Evolutionary conservation across 2,329 filamentous ascomycete genomes (phyloP).

Genomic region (Xylariaceae sp.): DNA sequence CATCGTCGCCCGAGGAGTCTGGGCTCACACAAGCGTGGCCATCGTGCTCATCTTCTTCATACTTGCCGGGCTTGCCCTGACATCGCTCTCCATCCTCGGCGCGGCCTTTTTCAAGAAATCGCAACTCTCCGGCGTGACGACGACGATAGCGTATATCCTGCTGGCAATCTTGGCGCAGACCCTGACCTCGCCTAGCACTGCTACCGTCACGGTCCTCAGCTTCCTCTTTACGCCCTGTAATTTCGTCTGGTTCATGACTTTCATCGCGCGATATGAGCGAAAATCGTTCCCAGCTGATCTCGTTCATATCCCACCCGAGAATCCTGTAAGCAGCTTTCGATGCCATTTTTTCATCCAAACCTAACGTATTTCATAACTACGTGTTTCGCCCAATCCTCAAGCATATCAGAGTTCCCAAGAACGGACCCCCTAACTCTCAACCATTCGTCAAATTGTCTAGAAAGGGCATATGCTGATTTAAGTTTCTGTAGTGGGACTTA

Average conservation of each 20-base stretch:
- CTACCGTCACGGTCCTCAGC: conserved; percentile 68
- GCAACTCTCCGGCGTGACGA: conserved; percentile 82
- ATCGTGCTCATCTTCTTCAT: conserved; percentile 77
- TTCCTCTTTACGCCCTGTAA: conserved; percentile 85
- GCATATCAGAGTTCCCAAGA: no score
- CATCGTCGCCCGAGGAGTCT: conserved; percentile 66
- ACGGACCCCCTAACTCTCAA: no score
- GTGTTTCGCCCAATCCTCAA: no score
- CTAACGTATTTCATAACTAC: no score
- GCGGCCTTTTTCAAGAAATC: conserved; percentile 84
- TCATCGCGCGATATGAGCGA: conserved; percentile 76
- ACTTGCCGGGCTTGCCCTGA: conserved; percentile 73
- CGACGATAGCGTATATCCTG: conserved; percentile 72
- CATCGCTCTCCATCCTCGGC: conserved; percentile 79
- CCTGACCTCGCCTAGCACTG: conserved; percentile 63
- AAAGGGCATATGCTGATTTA: no score
- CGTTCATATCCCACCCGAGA: conserved; percentile 61
- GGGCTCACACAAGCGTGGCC: conserved; percentile 61
- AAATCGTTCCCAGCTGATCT: conserved; percentile 63
- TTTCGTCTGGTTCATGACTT: conserved; percentile 78
- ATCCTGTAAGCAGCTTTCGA: conserved; percentile 40
- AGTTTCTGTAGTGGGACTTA: conserved; percentile 54
- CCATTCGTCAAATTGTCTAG: no score
- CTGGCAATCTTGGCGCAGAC: conserved; percentile 84
- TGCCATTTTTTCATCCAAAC: no score